These are phyloP conservation scores for Phytophthora fragariae DNA, from an alignment of 352 stramenopile genomes.

Conservation along the genomic window DNA sequence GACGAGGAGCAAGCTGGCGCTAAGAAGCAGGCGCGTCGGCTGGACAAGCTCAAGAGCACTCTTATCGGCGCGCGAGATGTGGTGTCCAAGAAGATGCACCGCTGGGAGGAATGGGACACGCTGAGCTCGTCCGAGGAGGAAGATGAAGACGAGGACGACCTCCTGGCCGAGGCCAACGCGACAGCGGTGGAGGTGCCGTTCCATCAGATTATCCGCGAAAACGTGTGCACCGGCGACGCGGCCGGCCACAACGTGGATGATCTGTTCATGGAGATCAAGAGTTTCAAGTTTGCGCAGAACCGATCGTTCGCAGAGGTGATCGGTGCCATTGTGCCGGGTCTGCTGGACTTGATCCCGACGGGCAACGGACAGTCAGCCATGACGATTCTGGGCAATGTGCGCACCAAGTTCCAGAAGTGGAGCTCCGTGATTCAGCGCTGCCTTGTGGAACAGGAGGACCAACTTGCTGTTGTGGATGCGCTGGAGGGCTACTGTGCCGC, in stretches of 20 bases:
- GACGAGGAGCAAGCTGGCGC: constrained; percentile 45
- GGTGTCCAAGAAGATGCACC: constrained; percentile 57
- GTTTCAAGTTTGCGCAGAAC: constrained; percentile 95
- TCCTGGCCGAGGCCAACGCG: constrained; percentile 53
- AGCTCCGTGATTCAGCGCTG: constrained; percentile 91
- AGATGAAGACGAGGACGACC: constrained; percentile 66
- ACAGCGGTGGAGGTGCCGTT: constrained; percentile 65
- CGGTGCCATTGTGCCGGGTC: constrained; percentile 71
- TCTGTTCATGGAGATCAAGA: constrained; percentile 94
- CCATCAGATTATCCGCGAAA: constrained; percentile 82
- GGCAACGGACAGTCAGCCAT: constrained; percentile 54
- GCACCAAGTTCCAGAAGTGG: constrained; percentile 91
- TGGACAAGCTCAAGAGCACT: constrained; percentile 77
- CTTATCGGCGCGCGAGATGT: constrained; percentile 76
- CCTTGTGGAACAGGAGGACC: constrained; percentile 83
- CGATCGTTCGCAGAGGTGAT: constrained; percentile 84
- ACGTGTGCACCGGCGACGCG: constrained; percentile 77
- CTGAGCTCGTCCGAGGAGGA: constrained; percentile 81
- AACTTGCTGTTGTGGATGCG: constrained; percentile 62
- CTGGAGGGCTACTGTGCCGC: constrained; percentile 65
- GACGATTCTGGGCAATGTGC: constrained; percentile 81
- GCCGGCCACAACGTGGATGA: constrained; percentile 88
- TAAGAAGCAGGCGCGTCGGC: constrained; percentile 43
- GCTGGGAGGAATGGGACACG: constrained; percentile 85
- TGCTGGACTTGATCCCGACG: constrained; percentile 74